These are phyloP conservation scores for Canna indica DNA, from an alignment of 176 grass and related monocot species.

Conservation along the genomic window DNA sequence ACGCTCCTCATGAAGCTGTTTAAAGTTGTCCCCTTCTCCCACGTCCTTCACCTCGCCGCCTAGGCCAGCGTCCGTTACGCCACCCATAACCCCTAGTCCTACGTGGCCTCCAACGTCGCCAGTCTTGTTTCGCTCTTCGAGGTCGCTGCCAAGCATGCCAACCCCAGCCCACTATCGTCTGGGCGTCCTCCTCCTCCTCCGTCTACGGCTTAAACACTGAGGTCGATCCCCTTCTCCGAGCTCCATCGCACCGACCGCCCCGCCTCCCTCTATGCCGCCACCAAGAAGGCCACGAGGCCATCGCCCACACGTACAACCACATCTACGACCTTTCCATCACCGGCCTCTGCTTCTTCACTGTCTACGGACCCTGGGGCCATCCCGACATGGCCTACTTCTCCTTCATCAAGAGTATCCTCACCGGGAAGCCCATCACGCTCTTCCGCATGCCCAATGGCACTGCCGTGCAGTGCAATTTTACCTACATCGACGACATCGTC, in stretches of 20 bases:
- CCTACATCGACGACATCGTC: slow-evolving; percentile 12
- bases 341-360: no score
- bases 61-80: slow-evolving; percentile 10
- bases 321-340: no score
- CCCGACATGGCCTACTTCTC: no score
- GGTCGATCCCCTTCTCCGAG: no score
- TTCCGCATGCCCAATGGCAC: background rate
- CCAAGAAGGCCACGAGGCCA: slow-evolving; percentile 6
- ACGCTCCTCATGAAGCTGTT: background rate
- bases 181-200: slow-evolving; percentile 9
- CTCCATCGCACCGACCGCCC: no score
- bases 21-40: slow-evolving; percentile 6
- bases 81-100: slow-evolving; percentile 4
- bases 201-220: slow-evolving; percentile 8
- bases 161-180: slow-evolving; percentile 1
- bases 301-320: no score
- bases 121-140: slow-evolving; percentile 10
- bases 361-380: no score
- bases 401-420: no score
- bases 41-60: slow-evolving; percentile 10
- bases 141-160: slow-evolving; percentile 1
- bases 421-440: no score
- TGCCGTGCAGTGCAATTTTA: slow-evolving; percentile 5
- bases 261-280: slow-evolving; percentile 6
- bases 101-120: slow-evolving; percentile 13